Evolutionary conservation across 441 rosid genomes (phyloP).

Genomic region (Pelargonium citronellum): DNA sequence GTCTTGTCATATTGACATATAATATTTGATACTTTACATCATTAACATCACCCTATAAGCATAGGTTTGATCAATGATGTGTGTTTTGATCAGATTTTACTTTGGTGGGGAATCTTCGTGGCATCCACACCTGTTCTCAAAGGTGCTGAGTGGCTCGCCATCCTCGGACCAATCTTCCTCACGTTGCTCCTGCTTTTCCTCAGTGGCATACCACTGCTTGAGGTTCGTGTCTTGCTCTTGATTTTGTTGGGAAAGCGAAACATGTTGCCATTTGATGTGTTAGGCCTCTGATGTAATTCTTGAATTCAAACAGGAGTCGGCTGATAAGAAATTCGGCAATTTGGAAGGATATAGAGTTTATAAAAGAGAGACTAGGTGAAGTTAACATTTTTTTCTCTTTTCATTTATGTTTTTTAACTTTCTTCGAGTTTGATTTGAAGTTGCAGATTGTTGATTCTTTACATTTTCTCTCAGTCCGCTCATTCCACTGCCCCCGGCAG

Average conservation of each 20-base stretch:
- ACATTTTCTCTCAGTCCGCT: slow-evolving; percentile 59
- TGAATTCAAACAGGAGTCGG: slow-evolving; percentile 51
- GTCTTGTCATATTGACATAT: slow-evolving; percentile 13
- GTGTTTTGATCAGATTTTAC: slow-evolving; percentile 51
- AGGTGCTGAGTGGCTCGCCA: slow-evolving; percentile 75
- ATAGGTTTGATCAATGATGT: not conserved
- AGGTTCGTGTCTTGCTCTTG: slow-evolving; percentile 40
- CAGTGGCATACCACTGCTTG: slow-evolving; percentile 90
- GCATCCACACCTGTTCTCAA: slow-evolving; percentile 63
- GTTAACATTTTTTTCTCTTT: slow-evolving; percentile 1
- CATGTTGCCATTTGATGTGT: not conserved
- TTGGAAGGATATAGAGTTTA: slow-evolving; percentile 53
- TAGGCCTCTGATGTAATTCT: slow-evolving; percentile 18
- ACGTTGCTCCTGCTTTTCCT: slow-evolving; percentile 73
- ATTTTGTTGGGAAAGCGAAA: not conserved
- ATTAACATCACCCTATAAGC: too few relatives aligned
- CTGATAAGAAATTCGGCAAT: slow-evolving; percentile 73
- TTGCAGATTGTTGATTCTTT: slow-evolving; percentile 12
- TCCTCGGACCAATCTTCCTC: slow-evolving; percentile 75
- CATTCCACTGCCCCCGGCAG: slow-evolving; percentile 53
- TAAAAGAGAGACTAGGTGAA: slow-evolving; percentile 70
- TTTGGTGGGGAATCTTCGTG: slow-evolving; percentile 88
- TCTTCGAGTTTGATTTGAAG: slow-evolving; percentile 1
- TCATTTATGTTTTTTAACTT: not conserved
- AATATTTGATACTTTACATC: too few relatives aligned